Conservation (phyloP, 2,329 filamentous ascomycete genomes). For the Cladosporium sp. region DNA sequence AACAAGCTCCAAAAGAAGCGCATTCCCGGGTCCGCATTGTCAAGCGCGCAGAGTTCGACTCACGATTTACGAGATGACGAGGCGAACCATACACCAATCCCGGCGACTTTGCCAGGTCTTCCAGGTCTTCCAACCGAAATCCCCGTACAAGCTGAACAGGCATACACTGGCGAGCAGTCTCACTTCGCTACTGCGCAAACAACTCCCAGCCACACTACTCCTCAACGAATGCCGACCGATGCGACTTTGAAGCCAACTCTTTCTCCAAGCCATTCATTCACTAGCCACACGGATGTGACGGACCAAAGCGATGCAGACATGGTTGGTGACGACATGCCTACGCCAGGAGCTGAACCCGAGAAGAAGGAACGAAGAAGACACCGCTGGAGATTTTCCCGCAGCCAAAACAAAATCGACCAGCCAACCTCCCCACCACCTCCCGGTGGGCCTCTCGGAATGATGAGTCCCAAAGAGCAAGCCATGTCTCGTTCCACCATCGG, state of each 20-base stretch:
- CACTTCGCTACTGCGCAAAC: slow-evolving; percentile 35
- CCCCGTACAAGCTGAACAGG: slow-evolving; percentile 6
- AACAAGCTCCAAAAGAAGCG: slow-evolving; percentile 92
- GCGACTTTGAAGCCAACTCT: slow-evolving; percentile 59
- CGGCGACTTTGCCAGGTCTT: slow-evolving; percentile 4
- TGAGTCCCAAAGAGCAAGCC: slow-evolving; percentile 27
- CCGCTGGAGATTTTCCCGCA: slow-evolving; percentile 64
- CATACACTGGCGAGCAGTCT: slow-evolving; percentile 33
- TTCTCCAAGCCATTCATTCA: slow-evolving; percentile 73
- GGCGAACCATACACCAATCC: slow-evolving; percentile 15
- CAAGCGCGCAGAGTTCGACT: slow-evolving; percentile 86
- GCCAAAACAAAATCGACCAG: slow-evolving; percentile 27
- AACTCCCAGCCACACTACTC: slow-evolving; percentile 69
- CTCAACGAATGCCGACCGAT: slow-evolving; percentile 64
- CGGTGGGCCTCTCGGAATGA: slow-evolving; percentile 24
- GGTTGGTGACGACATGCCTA: slow-evolving; percentile 53
- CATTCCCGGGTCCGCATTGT: slow-evolving; percentile 71
- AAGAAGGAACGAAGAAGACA: slow-evolving; percentile 64
- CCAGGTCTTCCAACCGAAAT: background rate
- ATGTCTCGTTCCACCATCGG: slow-evolving; percentile 31
- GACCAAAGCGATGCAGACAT: slow-evolving; percentile 80
- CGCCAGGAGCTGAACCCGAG: slow-evolving; percentile 14
- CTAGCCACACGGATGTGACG: slow-evolving; percentile 65
- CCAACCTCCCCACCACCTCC: slow-evolving; percentile 19
- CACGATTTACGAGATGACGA: slow-evolving; percentile 53